phyloP scores from a whole-genome alignment of 2,329 filamentous ascomycete species.

The Colletotrichum cereale region DNA sequence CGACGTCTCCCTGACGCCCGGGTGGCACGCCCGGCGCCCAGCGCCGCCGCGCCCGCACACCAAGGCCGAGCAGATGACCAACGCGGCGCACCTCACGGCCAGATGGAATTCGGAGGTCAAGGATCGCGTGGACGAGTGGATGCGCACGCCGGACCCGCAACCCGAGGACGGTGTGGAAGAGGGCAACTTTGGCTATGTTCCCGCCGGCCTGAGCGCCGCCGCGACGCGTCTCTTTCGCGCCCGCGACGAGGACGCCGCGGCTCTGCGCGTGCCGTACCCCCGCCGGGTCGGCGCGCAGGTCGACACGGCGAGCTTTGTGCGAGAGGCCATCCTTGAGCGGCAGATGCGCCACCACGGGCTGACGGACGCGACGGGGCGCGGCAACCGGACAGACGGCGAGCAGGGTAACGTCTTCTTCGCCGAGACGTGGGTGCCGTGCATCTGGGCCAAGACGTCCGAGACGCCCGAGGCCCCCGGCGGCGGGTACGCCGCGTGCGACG shows the following conservation, averaged over 20 bases:
- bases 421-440: constrained; percentile 59
- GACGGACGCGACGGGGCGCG: constrained; percentile 58
- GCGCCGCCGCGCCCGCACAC: constrained; percentile 59
- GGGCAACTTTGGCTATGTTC: constrained; percentile 23
- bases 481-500: constrained; percentile 50
- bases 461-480: constrained; percentile 21
- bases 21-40: constrained; percentile 61
- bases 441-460: constrained; percentile 44
- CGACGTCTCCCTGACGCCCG: constrained; percentile 67
- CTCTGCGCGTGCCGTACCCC: constrained; percentile 50
- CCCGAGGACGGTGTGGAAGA: constrained; percentile 13
- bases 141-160: constrained; percentile 46
- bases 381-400: constrained; percentile 46
- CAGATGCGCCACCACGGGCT: constrained; percentile 59
- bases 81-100: constrained; percentile 63
- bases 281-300: constrained; percentile 58
- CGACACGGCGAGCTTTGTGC: constrained; percentile 55
- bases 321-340: constrained; percentile 60
- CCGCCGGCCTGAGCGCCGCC: background rate
- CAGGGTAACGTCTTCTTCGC: constrained; percentile 53
- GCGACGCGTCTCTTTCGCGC: background rate
- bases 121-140: constrained; percentile 59
- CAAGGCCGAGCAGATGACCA: constrained; percentile 65
- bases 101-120: constrained; percentile 63
- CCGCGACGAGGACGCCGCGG: constrained; percentile 29